A percentile compares a stretch with the other conserved stretches of the same genome.
phyloP scores from a whole-genome alignment of 2,329 filamentous ascomycete species.

The Penicillium sp. region DNA sequence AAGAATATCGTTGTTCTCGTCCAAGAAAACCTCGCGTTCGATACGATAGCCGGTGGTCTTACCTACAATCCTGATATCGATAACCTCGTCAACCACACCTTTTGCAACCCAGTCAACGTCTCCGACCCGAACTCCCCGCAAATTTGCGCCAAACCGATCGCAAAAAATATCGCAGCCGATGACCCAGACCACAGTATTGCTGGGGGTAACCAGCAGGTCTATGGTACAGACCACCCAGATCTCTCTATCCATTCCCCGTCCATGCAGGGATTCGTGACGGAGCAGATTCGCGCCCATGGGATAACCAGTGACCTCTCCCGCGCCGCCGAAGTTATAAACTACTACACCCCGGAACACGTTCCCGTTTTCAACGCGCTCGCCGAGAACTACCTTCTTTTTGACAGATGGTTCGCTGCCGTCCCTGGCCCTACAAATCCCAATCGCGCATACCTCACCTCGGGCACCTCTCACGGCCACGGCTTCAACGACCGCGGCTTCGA shows the following conservation, averaged over 20 bases:
- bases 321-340: slow-evolving; percentile 51
- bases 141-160: slow-evolving; percentile 44
- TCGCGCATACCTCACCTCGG: slow-evolving; percentile 46
- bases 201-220: slow-evolving; percentile 50
- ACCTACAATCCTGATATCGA: slow-evolving; percentile 44
- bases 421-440: slow-evolving; percentile 49
- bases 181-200: slow-evolving; percentile 52
- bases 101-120: slow-evolving; percentile 48
- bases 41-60: slow-evolving; percentile 49
- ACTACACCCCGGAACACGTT: slow-evolving; percentile 49
- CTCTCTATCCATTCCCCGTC: slow-evolving; percentile 28
- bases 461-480: slow-evolving; percentile 40
- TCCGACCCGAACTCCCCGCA: slow-evolving; percentile 29
- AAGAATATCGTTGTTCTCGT: slow-evolving; percentile 56
- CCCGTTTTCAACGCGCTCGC: slow-evolving; percentile 48
- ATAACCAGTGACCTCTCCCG: slow-evolving; percentile 40
- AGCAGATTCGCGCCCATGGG: slow-evolving; percentile 45
- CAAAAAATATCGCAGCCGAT: slow-evolving; percentile 46
- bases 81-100: slow-evolving; percentile 35
- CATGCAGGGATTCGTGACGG: slow-evolving; percentile 50
- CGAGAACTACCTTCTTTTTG: slow-evolving; percentile 52
- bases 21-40: slow-evolving; percentile 49
- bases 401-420: slow-evolving; percentile 46
- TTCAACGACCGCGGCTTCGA: slow-evolving; percentile 39
- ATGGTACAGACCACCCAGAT: slow-evolving; percentile 44